Percentiles rank a stretch among this genome's conserved stretches.
phyloP scores from a whole-genome alignment of 176 grass and related monocot species.

The Saccharum officinarum region DNA sequence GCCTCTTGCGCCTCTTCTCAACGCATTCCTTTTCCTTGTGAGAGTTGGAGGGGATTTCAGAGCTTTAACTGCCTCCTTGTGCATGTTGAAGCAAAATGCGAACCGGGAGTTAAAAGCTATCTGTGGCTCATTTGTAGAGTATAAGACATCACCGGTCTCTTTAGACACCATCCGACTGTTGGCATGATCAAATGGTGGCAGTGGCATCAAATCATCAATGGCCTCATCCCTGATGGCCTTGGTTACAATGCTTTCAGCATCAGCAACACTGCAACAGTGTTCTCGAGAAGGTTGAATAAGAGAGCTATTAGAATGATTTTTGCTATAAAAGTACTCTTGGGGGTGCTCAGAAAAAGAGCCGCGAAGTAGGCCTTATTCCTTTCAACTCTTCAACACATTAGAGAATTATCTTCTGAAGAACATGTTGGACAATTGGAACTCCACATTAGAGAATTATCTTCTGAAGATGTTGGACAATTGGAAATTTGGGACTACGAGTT shows the following conservation, averaged over 20 bases:
- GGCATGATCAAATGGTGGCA: slow-evolving; percentile 77
- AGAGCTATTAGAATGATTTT: no score
- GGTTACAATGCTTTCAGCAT: not conserved
- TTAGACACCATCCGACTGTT: slow-evolving; percentile 84
- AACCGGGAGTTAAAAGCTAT: slow-evolving; percentile 73
- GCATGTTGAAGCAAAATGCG: slow-evolving; percentile 92
- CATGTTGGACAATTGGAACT: not conserved
- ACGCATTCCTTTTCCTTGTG: slow-evolving; percentile 86
- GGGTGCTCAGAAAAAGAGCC: no score
- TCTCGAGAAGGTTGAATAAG: no score
- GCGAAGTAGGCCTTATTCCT: no score
- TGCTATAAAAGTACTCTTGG: no score
- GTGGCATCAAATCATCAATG: slow-evolving; percentile 38
- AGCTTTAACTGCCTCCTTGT: slow-evolving; percentile 79
- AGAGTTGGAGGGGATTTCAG: slow-evolving; percentile 76
- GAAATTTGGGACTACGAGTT: not conserved
- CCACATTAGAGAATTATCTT: no score
- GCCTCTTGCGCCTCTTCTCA: slow-evolving; percentile 79
- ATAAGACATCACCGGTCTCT: not conserved
- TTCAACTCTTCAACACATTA: no score
- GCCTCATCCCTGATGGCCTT: slow-evolving; percentile 85
- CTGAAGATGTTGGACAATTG: not conserved
- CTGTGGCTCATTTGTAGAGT: slow-evolving; percentile 84
- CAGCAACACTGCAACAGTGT: no score
- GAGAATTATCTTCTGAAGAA: no score